Percentiles rank a stretch among this genome's conserved stretches.
Conservation (phyloP, 345 rosid species). For the Trapa incisa region DNA sequence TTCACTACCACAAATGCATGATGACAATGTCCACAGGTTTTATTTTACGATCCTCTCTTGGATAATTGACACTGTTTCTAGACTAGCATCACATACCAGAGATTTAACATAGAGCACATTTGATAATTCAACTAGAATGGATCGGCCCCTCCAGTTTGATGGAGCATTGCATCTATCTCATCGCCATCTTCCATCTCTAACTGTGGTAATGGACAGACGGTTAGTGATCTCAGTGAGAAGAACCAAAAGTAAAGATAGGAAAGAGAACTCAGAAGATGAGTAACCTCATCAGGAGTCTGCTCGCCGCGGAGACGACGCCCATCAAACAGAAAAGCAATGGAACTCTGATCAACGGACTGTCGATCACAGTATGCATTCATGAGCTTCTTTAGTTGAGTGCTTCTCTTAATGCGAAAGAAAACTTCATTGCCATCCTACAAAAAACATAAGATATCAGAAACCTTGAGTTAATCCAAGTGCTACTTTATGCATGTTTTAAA, state of each 20-base stretch:
- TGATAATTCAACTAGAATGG: background rate
- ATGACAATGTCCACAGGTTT: background rate
- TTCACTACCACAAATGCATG: background rate
- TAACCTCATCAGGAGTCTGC: conserved; percentile 5
- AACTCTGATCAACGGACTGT: background rate
- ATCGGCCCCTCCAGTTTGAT: conserved; percentile 4
- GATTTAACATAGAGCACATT: background rate
- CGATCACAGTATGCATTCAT: conserved; percentile 10
- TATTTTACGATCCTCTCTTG: background rate
- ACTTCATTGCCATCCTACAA: conserved; percentile 5
- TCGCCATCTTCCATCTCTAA: conserved; percentile 9
- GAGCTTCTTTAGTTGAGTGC: conserved; percentile 5
- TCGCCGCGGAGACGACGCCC: conserved; percentile 7
- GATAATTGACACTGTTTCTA: background rate
- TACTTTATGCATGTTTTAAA: background rate
- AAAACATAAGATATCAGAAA: background rate
- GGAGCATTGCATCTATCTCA: conserved; percentile 10
- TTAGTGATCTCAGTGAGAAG: background rate
- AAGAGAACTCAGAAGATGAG: background rate
- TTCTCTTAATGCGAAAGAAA: conserved; percentile 5
- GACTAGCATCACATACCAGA: background rate
- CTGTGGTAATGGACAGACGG: conserved; percentile 1
- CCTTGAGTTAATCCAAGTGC: background rate
- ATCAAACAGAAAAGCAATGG: conserved; percentile 8
- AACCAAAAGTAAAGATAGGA: background rate